These are phyloP conservation scores for Batkoa obscura DNA, from an alignment of 371 early-diverging fungal genomes.

Conservation along the genomic window DNA sequence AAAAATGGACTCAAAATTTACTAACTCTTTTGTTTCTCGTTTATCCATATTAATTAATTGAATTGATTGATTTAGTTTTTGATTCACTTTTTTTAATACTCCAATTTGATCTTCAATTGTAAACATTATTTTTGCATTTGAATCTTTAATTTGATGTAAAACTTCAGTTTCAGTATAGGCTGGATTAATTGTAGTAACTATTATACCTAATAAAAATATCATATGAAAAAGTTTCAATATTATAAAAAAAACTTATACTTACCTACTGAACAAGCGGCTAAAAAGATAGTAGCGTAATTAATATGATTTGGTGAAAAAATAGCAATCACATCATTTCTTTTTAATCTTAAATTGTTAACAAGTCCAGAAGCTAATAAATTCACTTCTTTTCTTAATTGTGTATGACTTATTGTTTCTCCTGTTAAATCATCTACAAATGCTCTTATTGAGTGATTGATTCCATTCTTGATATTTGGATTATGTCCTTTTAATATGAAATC, in stretches of 20 bases:
- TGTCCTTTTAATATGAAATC: no score
- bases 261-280: conserved; percentile 7
- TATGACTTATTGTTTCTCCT: background rate
- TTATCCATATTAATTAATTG: background rate
- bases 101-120: conserved; percentile 21
- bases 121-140: conserved; percentile 29
- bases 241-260: background rate
- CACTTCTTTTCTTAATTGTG: background rate
- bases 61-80: background rate
- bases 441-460: background rate
- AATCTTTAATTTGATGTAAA: conserved; percentile 43
- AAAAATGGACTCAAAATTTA: no score
- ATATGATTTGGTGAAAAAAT: conserved; percentile 51
- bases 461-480: no score
- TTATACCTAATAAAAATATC: conserved; percentile 23
- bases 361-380: background rate
- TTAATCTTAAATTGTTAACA: background rate
- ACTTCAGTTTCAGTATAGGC: conserved; percentile 57
- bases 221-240: conserved; percentile 15
- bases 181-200: conserved; percentile 51
- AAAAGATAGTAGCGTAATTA: conserved; percentile 10
- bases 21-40: conserved; percentile 9
- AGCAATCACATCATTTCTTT: conserved; percentile 40
- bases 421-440: background rate
- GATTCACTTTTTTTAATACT: conserved; percentile 20